A percentile compares a stretch with the other conserved stretches of the same genome.
These are phyloP conservation scores for Nephelium lappaceum DNA, from an alignment of 345 rosid genomes.

Conservation along the genomic window DNA sequence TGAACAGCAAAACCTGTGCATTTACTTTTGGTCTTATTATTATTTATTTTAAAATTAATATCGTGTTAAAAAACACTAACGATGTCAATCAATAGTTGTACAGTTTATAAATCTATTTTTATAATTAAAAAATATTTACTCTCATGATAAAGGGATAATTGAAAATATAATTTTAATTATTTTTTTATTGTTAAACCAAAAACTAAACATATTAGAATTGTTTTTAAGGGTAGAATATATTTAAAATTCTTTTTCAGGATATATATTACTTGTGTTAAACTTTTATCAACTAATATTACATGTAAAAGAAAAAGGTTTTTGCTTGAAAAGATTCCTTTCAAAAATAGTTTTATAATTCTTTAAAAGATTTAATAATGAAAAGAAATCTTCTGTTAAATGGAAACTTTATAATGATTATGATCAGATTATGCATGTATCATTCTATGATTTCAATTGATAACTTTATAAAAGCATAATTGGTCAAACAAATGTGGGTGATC, in stretches of 20 bases:
- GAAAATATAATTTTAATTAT: not conserved
- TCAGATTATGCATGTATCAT: not conserved
- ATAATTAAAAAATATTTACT: too few species aligned
- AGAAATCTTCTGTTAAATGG: not conserved
- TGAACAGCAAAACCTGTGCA: not conserved
- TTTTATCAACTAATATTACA: not conserved
- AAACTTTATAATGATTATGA: constrained; percentile 7
- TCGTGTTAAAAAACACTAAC: too few species aligned
- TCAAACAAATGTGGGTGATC: constrained; percentile 34
- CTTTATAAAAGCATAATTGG: constrained; percentile 25
- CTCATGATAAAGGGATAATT: too few species aligned
- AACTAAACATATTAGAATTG: too few species aligned
- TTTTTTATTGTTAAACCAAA: too few species aligned
- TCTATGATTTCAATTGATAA: constrained; percentile 11
- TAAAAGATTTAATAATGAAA: too few species aligned
- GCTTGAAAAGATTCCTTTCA: not conserved
- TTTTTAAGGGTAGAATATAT: too few species aligned
- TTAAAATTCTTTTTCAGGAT: too few species aligned
- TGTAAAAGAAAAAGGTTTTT: not conserved
- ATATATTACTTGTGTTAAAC: not conserved
- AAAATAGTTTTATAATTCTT: not conserved
- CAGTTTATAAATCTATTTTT: too few species aligned
- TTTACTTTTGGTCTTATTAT: too few species aligned
- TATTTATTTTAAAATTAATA: too few species aligned
- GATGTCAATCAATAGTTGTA: too few species aligned